Percentiles rank a stretch among this genome's conserved stretches.
phyloP scores from a whole-genome alignment of 176 grass and related monocot genomes.

The Hyparrhenia diplandra region DNA sequence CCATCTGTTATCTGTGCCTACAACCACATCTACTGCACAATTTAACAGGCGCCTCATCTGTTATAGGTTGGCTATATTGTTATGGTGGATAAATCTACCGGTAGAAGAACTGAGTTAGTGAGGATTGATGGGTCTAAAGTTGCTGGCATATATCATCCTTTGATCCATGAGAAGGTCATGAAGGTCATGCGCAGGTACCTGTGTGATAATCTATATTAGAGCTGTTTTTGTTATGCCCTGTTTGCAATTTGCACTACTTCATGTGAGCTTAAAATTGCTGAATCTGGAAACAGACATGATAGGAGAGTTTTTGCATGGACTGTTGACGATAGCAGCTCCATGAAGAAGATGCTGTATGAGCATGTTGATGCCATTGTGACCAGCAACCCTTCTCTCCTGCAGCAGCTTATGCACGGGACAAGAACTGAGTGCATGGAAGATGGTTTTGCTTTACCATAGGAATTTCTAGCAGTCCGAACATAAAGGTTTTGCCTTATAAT shows the following conservation, averaged over 20 bases:
- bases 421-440: slow-evolving; percentile 68
- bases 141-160: slow-evolving; percentile 70
- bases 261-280: background rate
- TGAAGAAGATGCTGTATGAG: slow-evolving; percentile 73
- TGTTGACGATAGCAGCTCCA: slow-evolving; percentile 66
- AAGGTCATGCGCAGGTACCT: slow-evolving; percentile 56
- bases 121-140: slow-evolving; percentile 74
- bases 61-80: slow-evolving; percentile 93
- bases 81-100: slow-evolving; percentile 71
- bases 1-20: background rate
- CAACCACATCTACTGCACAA: background rate
- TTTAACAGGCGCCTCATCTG: background rate
- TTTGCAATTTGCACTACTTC: background rate
- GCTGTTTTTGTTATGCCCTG: background rate
- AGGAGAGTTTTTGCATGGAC: slow-evolving; percentile 95
- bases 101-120: slow-evolving; percentile 50
- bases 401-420: slow-evolving; percentile 63
- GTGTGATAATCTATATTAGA: background rate
- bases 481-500: background rate
- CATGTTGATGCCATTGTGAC: slow-evolving; percentile 84
- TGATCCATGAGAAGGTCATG: slow-evolving; percentile 61
- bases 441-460: slow-evolving; percentile 62
- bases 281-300: slow-evolving; percentile 43
- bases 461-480: background rate
- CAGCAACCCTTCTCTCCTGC: slow-evolving; percentile 68